Evolutionary conservation across 441 rosid species (phyloP), one percentile per base, ranked within the genome.

Genomic region (Theobroma grandiflorum): DNA sequence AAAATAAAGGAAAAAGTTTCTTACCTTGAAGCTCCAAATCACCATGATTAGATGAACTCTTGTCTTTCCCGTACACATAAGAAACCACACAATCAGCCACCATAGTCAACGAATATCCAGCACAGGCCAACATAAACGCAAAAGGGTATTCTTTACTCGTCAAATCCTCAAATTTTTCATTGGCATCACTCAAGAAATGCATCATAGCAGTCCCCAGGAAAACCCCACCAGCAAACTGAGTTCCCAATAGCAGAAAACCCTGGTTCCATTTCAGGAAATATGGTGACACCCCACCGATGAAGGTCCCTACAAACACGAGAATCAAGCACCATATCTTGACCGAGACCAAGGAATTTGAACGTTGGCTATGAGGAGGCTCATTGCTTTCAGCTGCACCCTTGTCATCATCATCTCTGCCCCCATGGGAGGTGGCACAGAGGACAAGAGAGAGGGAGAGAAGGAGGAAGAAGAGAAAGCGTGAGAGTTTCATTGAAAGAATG

Each of bases 161-260:
- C 91, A 95, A 88, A 33, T 89, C 91, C 40, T 57, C 80, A 69
- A 95, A 95, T 18, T 92, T 92, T 80, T 86, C 93, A 62, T 93
- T 89, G 4, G 97, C 91, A 81, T 95, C 97, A 5, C 96, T 85
- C 84, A 95, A 78, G 81, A 95, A 95, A 78, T 95, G 98, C 95
- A 95, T 93, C 91, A 93, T 43, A 68, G 96, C 96, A 10, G 98
- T 95, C 37, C 93, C 97, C 20, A 95, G 83, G 57, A 95, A 95
- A 76, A 93, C 97, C 15, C 96, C 97, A 0, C 97, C 96, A 5
- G 97, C 95, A 82, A 95, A 95, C 82, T 93, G 96, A 14, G 96
- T 95, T 50, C 98, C 97, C 55, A 93, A 16, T 40, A 93, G 90
- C 82, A 95, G 38, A 72, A 92, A 90, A 59, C 90, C 96, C 82